Percentiles rank a stretch among this genome's conserved stretches.
Conservation (phyloP, 306 rosid genomes). For the Cucumis sativus region DNA sequence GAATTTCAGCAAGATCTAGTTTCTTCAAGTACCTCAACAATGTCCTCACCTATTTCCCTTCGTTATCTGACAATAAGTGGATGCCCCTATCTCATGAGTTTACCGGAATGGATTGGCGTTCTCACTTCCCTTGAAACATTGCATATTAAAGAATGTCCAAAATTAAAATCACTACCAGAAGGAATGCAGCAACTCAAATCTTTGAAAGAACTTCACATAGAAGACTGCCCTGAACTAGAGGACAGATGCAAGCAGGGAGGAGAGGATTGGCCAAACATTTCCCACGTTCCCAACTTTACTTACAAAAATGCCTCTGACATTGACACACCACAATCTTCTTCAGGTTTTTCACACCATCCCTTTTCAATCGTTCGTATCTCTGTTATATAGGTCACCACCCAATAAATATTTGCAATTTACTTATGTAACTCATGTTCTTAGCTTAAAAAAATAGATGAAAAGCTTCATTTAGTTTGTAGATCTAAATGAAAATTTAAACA, state of each 20-base stretch:
- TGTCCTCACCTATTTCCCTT: not conserved
- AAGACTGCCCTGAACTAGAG: not conserved
- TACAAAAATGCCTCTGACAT: too few species aligned
- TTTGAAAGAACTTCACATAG: not conserved
- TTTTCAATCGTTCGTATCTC: too few species aligned
- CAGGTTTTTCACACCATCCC: too few species aligned
- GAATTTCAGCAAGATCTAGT: not conserved
- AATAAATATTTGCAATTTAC: too few species aligned
- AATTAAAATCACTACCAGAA: too few species aligned
- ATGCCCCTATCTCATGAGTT: not conserved
- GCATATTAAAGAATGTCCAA: not conserved
- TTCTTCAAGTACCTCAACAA: not conserved
- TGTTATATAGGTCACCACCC: too few species aligned
- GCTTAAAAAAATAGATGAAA: too few species aligned
- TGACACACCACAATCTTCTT: too few species aligned
- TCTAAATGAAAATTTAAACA: too few species aligned
- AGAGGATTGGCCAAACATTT: not conserved
- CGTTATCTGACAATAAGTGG: accelerated
- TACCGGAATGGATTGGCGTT: not conserved
- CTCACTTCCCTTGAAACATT: not conserved
- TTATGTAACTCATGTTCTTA: too few species aligned
- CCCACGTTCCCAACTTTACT: not conserved
- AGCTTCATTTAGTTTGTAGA: too few species aligned
- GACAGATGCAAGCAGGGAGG: not conserved
- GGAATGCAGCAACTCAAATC: too few species aligned